These are phyloP conservation scores for Coniochaeta sp. DNA, from an alignment of 2,329 filamentous ascomycete genomes.

Conservation along the genomic window DNA sequence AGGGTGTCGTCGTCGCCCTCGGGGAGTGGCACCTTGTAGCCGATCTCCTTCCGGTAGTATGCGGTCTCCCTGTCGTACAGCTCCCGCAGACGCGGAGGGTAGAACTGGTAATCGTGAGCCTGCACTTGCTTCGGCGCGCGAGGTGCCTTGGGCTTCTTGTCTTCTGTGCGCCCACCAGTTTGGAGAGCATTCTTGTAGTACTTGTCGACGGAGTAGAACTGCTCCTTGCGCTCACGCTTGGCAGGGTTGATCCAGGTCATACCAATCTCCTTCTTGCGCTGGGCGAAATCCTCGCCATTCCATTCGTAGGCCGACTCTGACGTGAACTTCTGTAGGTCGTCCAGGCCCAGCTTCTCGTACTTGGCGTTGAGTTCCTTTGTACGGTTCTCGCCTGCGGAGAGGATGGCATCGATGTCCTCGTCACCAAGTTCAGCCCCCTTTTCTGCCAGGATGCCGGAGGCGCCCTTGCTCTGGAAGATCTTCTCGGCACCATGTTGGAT, in stretches of 20 bases:
- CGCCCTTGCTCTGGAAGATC: slow-evolving; percentile 72
- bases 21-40: slow-evolving; percentile 83
- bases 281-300: slow-evolving; percentile 96
- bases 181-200: slow-evolving; percentile 89
- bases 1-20: slow-evolving; percentile 82
- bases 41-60: slow-evolving; percentile 91
- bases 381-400: slow-evolving; percentile 78
- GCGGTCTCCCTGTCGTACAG: slow-evolving; percentile 96
- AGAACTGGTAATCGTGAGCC: slow-evolving; percentile 97
- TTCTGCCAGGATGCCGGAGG: slow-evolving; percentile 51
- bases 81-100: slow-evolving; percentile 74
- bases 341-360: slow-evolving; percentile 94
- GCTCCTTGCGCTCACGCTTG: slow-evolving; percentile 96
- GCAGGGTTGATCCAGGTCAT: slow-evolving; percentile 97
- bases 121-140: slow-evolving; percentile 86
- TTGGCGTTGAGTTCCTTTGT: slow-evolving; percentile 87
- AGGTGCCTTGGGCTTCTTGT: slow-evolving; percentile 92
- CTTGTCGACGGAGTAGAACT: slow-evolving; percentile 97
- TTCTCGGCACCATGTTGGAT: slow-evolving; percentile 98
- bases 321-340: slow-evolving; percentile 95
- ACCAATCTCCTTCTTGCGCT: slow-evolving; percentile 84
- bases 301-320: slow-evolving; percentile 98
- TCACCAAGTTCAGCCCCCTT: slow-evolving; percentile 64
- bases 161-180: slow-evolving; percentile 69
- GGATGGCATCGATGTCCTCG: slow-evolving; percentile 83